These are phyloP conservation scores for Nissolia schottii DNA, from an alignment of 306 rosid genomes.

Conservation along the genomic window DNA sequence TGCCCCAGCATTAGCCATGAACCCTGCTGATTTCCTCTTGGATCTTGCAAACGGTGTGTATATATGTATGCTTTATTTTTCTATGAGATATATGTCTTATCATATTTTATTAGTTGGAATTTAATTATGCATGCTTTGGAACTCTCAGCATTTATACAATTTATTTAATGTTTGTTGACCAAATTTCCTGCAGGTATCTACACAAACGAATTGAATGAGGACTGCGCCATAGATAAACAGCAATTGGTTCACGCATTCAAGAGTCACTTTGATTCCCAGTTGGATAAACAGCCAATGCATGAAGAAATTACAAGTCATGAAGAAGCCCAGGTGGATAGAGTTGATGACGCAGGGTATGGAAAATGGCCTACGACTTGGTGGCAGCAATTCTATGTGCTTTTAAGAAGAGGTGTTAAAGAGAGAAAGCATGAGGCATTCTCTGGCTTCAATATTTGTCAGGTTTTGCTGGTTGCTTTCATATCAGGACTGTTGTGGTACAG, in stretches of 20 bases:
- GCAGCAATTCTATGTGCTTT: constrained; percentile 56
- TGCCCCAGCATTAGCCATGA: constrained; percentile 58
- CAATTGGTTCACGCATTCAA: constrained; percentile 34
- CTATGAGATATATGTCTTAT: background rate
- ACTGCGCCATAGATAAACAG: constrained; percentile 35
- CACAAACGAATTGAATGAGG: constrained; percentile 32
- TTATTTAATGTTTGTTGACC: background rate
- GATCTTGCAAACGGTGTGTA: constrained; percentile 74
- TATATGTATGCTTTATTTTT: background rate
- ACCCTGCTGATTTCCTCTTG: constrained; percentile 71
- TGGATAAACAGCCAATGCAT: constrained; percentile 33
- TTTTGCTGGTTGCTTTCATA: constrained; percentile 45
- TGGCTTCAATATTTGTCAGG: constrained; percentile 40
- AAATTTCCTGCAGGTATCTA: constrained; percentile 37
- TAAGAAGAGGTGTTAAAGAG: constrained; percentile 70
- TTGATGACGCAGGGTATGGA: constrained; percentile 27
- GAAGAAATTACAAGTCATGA: constrained; percentile 13
- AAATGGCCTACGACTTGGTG: constrained; percentile 70
- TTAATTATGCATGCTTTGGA: background rate
- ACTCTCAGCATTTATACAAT: background rate
- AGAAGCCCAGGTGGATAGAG: constrained; percentile 8
- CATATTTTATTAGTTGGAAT: too few species aligned
- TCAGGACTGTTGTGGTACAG: constrained; percentile 69
- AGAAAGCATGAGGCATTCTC: constrained; percentile 57
- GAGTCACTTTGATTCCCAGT: constrained; percentile 14